These are phyloP conservation scores for Penicillium diatomitis DNA, from an alignment of 495 filamentous ascomycete species.

Conservation along the genomic window DNA sequence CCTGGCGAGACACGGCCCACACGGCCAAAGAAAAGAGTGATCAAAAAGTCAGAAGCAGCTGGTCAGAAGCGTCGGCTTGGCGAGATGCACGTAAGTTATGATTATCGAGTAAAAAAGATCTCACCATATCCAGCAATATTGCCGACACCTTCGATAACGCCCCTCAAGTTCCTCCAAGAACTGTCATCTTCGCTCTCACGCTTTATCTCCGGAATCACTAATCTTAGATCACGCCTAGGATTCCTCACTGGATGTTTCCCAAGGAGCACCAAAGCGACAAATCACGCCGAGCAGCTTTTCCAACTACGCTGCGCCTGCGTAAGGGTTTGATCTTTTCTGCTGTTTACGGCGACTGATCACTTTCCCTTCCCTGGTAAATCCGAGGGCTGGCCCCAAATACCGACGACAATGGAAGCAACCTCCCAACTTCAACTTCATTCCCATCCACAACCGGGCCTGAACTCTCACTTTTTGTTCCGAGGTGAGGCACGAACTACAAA, in stretches of 20 bases:
- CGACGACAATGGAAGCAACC: not conserved
- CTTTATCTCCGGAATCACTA: constrained; percentile 25
- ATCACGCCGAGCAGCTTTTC: constrained; percentile 24
- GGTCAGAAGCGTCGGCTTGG: constrained; percentile 36
- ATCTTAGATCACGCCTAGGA: constrained; percentile 25
- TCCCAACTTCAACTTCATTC: constrained; percentile 6
- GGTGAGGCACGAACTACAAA: no score
- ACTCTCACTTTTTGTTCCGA: not conserved
- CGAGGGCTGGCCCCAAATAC: constrained; percentile 18
- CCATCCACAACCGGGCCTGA: not conserved
- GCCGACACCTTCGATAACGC: constrained; percentile 12
- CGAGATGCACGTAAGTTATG: constrained; percentile 39
- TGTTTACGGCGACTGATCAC: not conserved
- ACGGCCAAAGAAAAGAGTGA: constrained; percentile 54
- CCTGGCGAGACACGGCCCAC: constrained; percentile 64
- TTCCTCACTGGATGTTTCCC: constrained; percentile 20
- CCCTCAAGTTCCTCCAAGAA: constrained; percentile 9
- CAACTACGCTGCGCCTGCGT: constrained; percentile 28
- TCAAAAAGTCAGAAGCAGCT: constrained; percentile 30
- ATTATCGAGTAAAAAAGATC: constrained; percentile 16
- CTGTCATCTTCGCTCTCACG: constrained; percentile 3
- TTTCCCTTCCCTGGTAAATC: no score
- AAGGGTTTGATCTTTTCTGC: constrained; percentile 3
- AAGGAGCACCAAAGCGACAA: constrained; percentile 32
- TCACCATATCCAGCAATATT: constrained; percentile 16